Evolutionary conservation across 2,329 filamentous ascomycete genomes (phyloP).

Genomic region (Talaromyces verruculosus): DNA sequence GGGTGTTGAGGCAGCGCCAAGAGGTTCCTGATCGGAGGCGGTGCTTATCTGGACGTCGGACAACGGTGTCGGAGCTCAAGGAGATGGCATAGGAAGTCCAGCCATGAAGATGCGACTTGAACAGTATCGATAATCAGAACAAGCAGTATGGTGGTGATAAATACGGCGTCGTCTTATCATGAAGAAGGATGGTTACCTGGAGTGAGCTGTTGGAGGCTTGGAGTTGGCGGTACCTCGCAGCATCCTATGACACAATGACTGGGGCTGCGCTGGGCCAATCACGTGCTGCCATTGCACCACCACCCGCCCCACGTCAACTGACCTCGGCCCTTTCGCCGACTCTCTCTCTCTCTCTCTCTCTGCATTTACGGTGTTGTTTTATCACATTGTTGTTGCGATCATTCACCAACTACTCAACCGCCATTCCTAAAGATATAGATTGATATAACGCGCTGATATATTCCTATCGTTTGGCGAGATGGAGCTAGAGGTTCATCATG

Average conservation of each 20-base stretch:
- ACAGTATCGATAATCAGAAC: background rate
- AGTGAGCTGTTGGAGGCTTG: background rate
- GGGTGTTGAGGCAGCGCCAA: slow-evolving; percentile 4
- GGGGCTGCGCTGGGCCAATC: background rate
- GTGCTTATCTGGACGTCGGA: background rate
- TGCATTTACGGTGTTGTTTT: background rate
- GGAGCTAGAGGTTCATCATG: background rate
- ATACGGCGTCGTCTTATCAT: background rate
- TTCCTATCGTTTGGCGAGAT: background rate
- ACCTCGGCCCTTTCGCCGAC: background rate
- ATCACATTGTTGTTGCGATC: background rate
- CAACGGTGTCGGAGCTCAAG: slow-evolving; percentile 1
- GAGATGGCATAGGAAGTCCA: background rate
- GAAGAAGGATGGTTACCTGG: background rate
- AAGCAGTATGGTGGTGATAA: too few relatives aligned
- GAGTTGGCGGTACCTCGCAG: background rate
- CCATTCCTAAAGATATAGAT: background rate
- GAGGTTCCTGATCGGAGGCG: background rate
- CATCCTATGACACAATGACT: slow-evolving; percentile 5
- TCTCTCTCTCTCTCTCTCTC: background rate
- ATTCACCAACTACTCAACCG: background rate
- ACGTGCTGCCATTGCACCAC: too few relatives aligned
- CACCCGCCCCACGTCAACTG: background rate
- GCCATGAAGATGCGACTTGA: slow-evolving; percentile 4
- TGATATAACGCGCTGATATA: background rate